phyloP scores from a whole-genome alignment of 768 basidiomycete species.

The Suillus fuscotomentosus region DNA sequence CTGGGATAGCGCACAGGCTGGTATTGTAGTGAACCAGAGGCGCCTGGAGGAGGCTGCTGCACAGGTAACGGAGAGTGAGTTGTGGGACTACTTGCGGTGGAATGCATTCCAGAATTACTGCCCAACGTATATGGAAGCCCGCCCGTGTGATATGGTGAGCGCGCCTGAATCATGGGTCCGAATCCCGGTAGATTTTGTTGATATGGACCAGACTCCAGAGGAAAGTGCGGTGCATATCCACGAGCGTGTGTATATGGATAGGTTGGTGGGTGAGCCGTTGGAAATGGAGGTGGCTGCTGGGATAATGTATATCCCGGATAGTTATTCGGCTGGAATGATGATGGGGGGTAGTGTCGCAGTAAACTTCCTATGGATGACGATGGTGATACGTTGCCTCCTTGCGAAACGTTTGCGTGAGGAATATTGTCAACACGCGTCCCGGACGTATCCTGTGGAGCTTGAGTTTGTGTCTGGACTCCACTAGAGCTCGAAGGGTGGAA shows the following conservation, averaged over 20 bases:
- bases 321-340: slow-evolving; percentile 33
- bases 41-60: slow-evolving; percentile 22
- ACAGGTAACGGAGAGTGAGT: slow-evolving; percentile 16
- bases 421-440: background rate
- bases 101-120: slow-evolving; percentile 15
- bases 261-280: slow-evolving; percentile 29
- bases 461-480: background rate
- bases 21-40: slow-evolving; percentile 18
- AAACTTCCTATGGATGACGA: slow-evolving; percentile 24
- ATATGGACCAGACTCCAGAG: slow-evolving; percentile 37
- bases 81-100: slow-evolving; percentile 23
- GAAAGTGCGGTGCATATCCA: slow-evolving; percentile 34
- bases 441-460: background rate
- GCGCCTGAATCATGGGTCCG: slow-evolving; percentile 35
- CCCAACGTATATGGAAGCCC: slow-evolving; percentile 37
- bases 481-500: background rate
- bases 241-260: slow-evolving; percentile 34
- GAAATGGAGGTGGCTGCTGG: slow-evolving; percentile 32
- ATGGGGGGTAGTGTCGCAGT: slow-evolving; percentile 17
- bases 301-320: slow-evolving; percentile 48
- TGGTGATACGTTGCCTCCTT: background rate
- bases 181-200: slow-evolving; percentile 42
- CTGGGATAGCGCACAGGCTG: slow-evolving; percentile 23
- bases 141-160: slow-evolving; percentile 37
- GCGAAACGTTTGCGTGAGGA: slow-evolving; percentile 1